Base-by-base conservation (phyloP, 768 basidiomycete genomes). In the Suillus spraguei region DNA sequence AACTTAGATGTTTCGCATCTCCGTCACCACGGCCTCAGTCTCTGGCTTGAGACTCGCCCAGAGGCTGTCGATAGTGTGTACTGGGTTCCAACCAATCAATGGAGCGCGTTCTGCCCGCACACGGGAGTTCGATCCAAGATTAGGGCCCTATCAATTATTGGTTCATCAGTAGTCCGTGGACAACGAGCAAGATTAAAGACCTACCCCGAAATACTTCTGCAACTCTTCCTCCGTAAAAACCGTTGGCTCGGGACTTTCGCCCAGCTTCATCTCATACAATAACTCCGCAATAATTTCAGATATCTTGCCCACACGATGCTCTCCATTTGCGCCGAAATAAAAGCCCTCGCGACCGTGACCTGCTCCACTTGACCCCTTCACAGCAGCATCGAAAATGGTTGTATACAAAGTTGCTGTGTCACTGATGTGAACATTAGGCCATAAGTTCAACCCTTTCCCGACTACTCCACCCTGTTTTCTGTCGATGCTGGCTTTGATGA, bases 391-490 rank as follows among this genome's bases (percentile, higher is more conserved):
- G 61, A 81, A 82, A 1, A 86, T 66, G 0, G 72, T 63, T 63
- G 78, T 71, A 67, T 81, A 87, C 16, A 87, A 73, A 42, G 42
- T 80, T 69, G 6, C 76, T 74, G 56, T 74, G 41, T 88, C 86
- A 50, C 81, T 73, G 59, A 87, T 79, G 63, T 87, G 80, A 22
- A 88, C 82, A 64, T 85, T 86, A 0, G 82, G 80, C 88, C 87
- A 90, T 7, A 85, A 50, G 60, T 88, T 87, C 68, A 79, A 74
- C 1, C 89, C 89, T 47, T 79, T 67, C 0, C 88, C 87, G 4
- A 89, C 76, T 67, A 85, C 74, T 14, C 85, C 86, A 0, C 79
- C 86, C 36, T 81, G 79, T 1, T 79, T 79, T 42, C 88, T 78
- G 64, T 69, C 74, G 47, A 88, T 67, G 28, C 80, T 70, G 0